These are phyloP conservation scores for Knufia petricola DNA, from an alignment of 2,329 filamentous ascomycete genomes.

Conservation along the genomic window DNA sequence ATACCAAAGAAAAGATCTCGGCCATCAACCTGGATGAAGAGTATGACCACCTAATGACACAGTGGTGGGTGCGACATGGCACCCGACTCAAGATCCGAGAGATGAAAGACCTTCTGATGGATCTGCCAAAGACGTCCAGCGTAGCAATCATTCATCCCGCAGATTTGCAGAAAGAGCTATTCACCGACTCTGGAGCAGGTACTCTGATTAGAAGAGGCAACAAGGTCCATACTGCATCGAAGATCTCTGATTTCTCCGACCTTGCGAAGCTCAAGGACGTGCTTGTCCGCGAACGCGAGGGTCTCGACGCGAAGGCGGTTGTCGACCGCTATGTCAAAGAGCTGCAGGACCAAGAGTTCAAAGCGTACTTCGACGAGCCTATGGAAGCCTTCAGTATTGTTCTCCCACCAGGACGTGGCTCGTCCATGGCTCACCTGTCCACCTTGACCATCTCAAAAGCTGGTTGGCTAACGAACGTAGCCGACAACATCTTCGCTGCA, in stretches of 20 bases:
- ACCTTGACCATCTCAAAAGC: conserved; percentile 90
- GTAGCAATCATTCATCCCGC: conserved; percentile 97
- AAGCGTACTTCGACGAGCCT: conserved; percentile 85
- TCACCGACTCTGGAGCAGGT: conserved; percentile 90
- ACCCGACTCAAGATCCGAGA: conserved; percentile 95
- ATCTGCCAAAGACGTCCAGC: conserved; percentile 80
- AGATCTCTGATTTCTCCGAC: conserved; percentile 65
- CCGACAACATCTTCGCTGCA: conserved; percentile 86
- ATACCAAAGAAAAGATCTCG: conserved; percentile 90
- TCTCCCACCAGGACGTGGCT: conserved; percentile 56
- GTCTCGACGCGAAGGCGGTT: conserved; percentile 69
- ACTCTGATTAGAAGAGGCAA: conserved; percentile 87
- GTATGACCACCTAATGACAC: conserved; percentile 82
- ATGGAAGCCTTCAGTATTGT: conserved; percentile 91
- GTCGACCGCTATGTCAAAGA: conserved; percentile 80
- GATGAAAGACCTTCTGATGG: conserved; percentile 85
- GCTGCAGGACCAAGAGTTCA: conserved; percentile 68
- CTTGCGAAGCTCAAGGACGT: conserved; percentile 69
- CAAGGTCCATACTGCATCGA: conserved; percentile 67
- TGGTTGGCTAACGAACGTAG: conserved; percentile 88
- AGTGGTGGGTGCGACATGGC: conserved; percentile 91
- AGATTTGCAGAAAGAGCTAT: conserved; percentile 90
- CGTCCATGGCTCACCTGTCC: conserved; percentile 68
- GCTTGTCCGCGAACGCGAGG: conserved; percentile 70
- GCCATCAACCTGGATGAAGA: conserved; percentile 96